Conservation (phyloP, 2,329 filamentous ascomycete genomes). For the Pseudogymnoascus sp. region DNA sequence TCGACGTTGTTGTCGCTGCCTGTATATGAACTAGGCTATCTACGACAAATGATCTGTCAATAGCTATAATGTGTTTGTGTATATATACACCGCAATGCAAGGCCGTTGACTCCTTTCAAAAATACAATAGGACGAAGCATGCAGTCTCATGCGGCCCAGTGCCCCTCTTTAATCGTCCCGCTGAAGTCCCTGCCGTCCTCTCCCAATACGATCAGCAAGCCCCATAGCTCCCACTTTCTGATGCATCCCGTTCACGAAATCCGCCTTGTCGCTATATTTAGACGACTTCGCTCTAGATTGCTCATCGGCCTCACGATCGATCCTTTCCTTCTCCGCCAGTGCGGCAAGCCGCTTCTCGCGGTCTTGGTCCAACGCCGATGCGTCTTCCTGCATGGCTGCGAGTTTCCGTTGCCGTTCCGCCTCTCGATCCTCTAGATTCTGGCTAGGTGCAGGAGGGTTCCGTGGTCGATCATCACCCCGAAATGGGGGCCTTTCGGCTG, state of each 20-base stretch:
- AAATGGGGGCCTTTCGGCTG: neutral
- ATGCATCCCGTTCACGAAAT: slow-evolving; percentile 58
- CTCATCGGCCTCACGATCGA: slow-evolving; percentile 59
- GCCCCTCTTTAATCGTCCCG: slow-evolving; percentile 34
- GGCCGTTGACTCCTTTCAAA: neutral
- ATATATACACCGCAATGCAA: neutral
- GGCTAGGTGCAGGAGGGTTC: neutral
- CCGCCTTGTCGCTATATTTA: slow-evolving; percentile 54
- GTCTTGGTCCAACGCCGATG: slow-evolving; percentile 60
- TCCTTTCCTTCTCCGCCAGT: slow-evolving; percentile 57
- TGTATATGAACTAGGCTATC: neutral
- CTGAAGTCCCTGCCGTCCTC: slow-evolving; percentile 38
- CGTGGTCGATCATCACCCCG: slow-evolving; percentile 17
- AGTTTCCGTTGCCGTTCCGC: slow-evolving; percentile 59
- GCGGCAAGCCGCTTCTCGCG: slow-evolving; percentile 60
- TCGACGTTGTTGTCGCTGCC: neutral
- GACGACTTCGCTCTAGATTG: slow-evolving; percentile 48
- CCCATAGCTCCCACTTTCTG: slow-evolving; percentile 47
- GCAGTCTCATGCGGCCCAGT: neutral
- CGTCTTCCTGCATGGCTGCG: slow-evolving; percentile 66
- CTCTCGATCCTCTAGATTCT: slow-evolving; percentile 30
- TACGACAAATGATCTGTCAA: neutral
- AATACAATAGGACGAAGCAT: neutral
- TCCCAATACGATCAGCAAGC: slow-evolving; percentile 44
- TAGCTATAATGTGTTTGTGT: neutral